Percentiles rank a stretch among this genome's conserved stretches.
phyloP scores from a whole-genome alignment of 202 grass and related monocot genomes.

The Panicum virgatum region DNA sequence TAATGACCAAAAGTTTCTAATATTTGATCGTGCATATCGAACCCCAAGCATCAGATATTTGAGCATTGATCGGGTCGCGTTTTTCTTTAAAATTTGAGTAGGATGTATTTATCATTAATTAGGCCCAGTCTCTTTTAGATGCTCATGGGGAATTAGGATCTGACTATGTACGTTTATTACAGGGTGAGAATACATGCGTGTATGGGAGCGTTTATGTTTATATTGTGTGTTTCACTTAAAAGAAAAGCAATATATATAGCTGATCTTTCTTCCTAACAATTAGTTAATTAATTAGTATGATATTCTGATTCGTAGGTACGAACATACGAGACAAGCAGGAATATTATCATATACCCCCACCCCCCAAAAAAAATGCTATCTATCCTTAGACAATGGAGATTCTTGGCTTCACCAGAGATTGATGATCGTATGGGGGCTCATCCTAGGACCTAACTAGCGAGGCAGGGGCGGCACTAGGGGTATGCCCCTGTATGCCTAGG shows the following conservation, averaged over 20 bases:
- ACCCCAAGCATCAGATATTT: background rate
- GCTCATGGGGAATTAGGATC: too few relatives aligned
- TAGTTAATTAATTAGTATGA: background rate
- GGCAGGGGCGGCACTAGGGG: too few relatives aligned
- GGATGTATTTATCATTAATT: too few relatives aligned
- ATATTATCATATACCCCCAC: background rate
- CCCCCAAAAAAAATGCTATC: background rate
- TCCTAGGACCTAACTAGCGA: background rate
- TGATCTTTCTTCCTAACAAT: background rate
- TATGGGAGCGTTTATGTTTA: too few relatives aligned
- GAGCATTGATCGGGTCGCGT: background rate
- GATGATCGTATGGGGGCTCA: background rate
- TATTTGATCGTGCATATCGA: background rate
- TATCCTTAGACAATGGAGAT: conserved; percentile 15
- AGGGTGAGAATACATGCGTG: too few relatives aligned
- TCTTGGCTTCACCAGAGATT: conserved; percentile 31
- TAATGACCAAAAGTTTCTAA: background rate
- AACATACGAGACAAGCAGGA: background rate
- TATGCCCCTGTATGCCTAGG: too few relatives aligned
- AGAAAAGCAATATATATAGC: background rate
- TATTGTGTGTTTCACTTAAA: background rate
- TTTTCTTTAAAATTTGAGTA: too few relatives aligned
- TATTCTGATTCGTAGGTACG: background rate
- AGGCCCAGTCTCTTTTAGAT: background rate
- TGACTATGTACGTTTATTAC: too few relatives aligned